Base-by-base conservation (phyloP, 805 yeast species). In the Wickerhamia fluorescens region DNA sequence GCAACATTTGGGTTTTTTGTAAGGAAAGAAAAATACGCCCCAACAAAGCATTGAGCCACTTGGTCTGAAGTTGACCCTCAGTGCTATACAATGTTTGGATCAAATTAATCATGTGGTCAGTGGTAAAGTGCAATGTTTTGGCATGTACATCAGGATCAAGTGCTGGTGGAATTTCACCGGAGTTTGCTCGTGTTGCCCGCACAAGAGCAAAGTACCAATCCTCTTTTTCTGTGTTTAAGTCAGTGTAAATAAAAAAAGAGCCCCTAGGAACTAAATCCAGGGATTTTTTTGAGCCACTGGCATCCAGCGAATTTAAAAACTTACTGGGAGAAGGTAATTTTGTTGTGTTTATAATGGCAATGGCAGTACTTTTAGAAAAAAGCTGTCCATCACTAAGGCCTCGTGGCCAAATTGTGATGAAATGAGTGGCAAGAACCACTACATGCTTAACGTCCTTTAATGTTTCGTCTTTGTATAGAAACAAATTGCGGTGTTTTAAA, bases 181-280 rank as follows among this genome's bases (percentile, higher is more conserved):
- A 43, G 47, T 3, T 36, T 40, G 16, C 45, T 33, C 24, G 30
- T 0, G 89, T 72, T 1, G 94, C 94, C 33, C 78, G 65, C n/a
- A 89, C 65, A 31, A 92, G 61, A 1, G 84, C 77, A 53, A 86
- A 87, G 50, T 89, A 92, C 82, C 96, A 78, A 50, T 89, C 95
- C 53, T 92, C 98, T 46, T 89, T 89, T 26, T 80, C 87, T 32
- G 69, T 69, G 41, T 87, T 85, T 27, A 75, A 68, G 41, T 86
- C 94, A 24, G 79, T 71, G 51, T 86, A 84, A 3, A 89, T 53
- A 51, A 71, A 89, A 43, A 62, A 58, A 4, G 68, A 52, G 3
- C 66, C 66, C 19, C 53, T 53, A 3, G 68, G 68, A 1, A 60
- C 22, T 2, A 33, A 37, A 34, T 39, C 28, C n/a, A n/a, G n/a